phyloP scores from a whole-genome alignment of 495 filamentous ascomycete species.

The Talaromyces ruber region DNA sequence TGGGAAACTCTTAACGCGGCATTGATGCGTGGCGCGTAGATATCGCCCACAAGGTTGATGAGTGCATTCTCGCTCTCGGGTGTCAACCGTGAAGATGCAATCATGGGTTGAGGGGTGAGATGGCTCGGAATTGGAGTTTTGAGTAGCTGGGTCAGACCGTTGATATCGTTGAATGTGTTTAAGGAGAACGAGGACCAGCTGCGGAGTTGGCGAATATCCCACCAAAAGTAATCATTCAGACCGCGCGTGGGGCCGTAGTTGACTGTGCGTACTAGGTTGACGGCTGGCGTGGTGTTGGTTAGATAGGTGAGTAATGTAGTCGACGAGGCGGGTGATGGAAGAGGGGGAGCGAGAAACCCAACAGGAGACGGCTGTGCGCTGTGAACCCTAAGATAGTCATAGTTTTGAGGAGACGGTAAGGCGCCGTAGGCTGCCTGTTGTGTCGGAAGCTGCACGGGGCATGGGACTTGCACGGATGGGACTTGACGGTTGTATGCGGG shows the following conservation, averaged over 20 bases:
- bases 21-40: conserved; percentile 74
- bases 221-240: conserved; percentile 80
- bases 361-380: conserved; percentile 43
- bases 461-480: conserved; percentile 9
- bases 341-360: conserved; percentile 25
- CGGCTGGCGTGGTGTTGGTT: conserved; percentile 67
- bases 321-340: conserved; percentile 35
- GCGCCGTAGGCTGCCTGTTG: conserved; percentile 24
- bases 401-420: conserved; percentile 28
- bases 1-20: conserved; percentile 62
- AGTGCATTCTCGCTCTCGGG: conserved; percentile 70
- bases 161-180: conserved; percentile 61
- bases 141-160: conserved; percentile 64
- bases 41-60: conserved; percentile 55
- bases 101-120: conserved; percentile 47
- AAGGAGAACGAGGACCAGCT: conserved; percentile 73
- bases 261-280: conserved; percentile 72
- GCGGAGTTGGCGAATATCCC: conserved; percentile 82
- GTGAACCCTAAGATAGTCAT: conserved; percentile 28
- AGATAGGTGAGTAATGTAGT: conserved; percentile 73
- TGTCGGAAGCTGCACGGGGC: conserved; percentile 16
- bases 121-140: conserved; percentile 55
- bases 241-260: conserved; percentile 61
- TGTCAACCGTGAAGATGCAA: conserved; percentile 42
- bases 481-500: conserved; percentile 22